These are phyloP conservation scores for Stachybotrys chlorohalonatus DNA, from an alignment of 2,329 filamentous ascomycete species.

Conservation along the genomic window DNA sequence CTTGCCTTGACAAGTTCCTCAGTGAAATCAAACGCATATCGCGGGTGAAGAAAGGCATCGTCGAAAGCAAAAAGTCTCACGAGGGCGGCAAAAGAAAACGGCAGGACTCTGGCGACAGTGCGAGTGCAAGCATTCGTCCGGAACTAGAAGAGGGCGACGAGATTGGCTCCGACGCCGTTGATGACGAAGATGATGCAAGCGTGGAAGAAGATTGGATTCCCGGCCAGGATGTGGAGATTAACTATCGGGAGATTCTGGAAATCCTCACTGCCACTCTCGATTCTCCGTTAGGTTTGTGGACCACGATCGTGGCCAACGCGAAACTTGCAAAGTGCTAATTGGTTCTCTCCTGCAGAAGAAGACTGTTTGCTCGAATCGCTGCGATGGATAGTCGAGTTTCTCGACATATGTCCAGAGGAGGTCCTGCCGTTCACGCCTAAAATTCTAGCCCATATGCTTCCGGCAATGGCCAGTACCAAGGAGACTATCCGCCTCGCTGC, in stretches of 20 bases:
- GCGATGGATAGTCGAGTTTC: conserved; percentile 91
- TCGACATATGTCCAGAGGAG: conserved; percentile 95
- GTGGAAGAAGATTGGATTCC: conserved; percentile 93
- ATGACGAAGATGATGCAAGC: conserved; percentile 49
- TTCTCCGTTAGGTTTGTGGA: conserved; percentile 58
- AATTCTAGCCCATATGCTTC: conserved; percentile 82
- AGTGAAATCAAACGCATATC: conserved; percentile 92
- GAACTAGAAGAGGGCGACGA: conserved; percentile 53
- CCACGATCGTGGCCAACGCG: background rate
- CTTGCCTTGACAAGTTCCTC: conserved; percentile 80
- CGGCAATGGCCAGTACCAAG: conserved; percentile 85
- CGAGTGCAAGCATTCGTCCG: conserved; percentile 48
- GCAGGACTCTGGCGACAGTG: conserved; percentile 60
- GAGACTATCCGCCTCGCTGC: conserved; percentile 85
- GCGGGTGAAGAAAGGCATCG: conserved; percentile 82
- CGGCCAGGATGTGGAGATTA: conserved; percentile 91
- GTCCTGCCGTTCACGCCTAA: conserved; percentile 91
- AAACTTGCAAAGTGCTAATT: conserved; percentile 6
- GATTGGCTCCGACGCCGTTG: conserved; percentile 45
- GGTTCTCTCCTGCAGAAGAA: conserved; percentile 51
- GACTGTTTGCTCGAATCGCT: conserved; percentile 86
- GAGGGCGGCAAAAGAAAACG: conserved; percentile 60
- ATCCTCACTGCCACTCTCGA: conserved; percentile 87
- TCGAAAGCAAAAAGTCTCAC: conserved; percentile 69
- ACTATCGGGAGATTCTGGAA: conserved; percentile 83